Percentiles rank a stretch among this genome's conserved stretches.
Evolutionary conservation across 164 flowering plant genomes (phyloP).

Genomic region (Vitis labrusca): DNA sequence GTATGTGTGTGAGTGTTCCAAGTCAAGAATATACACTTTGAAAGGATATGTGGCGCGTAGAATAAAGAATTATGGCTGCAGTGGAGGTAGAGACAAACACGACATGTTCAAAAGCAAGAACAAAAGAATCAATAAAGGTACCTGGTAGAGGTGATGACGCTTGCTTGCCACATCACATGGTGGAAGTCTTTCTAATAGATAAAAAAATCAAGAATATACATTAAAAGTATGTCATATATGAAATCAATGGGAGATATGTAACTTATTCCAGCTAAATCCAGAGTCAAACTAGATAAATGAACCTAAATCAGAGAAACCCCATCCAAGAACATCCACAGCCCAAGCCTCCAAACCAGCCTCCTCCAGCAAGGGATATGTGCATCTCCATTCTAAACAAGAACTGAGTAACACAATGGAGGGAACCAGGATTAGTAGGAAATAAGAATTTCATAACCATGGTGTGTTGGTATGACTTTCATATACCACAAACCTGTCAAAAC

Average conservation of each 20-base stretch:
- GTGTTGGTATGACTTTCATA: background rate
- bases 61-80: no score
- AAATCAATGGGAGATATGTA: background rate
- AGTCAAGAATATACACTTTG: no score
- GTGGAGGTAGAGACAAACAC: background rate
- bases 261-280: no score
- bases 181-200: slow-evolving; percentile 57
- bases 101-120: background rate
- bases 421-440: slow-evolving; percentile 11
- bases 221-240: background rate
- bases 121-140: slow-evolving; percentile 14
- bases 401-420: slow-evolving; percentile 45
- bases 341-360: slow-evolving; percentile 86
- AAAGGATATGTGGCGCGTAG: no score
- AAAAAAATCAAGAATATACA: background rate
- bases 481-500: slow-evolving; percentile 80
- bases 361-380: slow-evolving; percentile 79
- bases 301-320: slow-evolving; percentile 98
- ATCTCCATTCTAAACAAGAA: slow-evolving; percentile 98
- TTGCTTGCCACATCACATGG: slow-evolving; percentile 76
- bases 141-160: slow-evolving; percentile 93
- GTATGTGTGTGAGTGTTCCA: no score
- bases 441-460: no score
- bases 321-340: slow-evolving; percentile 94
- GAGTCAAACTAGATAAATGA: slow-evolving; percentile 5